Base-by-base conservation (phyloP, 805 yeast species). In the Hanseniaspora jakobsenii region DNA sequence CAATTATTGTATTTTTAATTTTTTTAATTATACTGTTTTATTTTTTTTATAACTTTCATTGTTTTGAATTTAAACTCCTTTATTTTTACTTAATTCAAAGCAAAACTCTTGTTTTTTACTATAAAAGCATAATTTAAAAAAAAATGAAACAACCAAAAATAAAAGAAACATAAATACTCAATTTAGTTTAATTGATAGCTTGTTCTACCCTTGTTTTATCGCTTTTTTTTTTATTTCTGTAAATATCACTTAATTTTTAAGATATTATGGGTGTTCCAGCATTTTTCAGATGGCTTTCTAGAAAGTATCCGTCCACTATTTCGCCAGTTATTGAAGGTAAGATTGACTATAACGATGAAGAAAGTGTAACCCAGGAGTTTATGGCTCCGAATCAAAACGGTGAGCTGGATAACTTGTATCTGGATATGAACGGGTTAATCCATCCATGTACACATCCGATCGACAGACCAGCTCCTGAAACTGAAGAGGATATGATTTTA, bases 361-460 rank as follows among this genome's bases (percentile, higher is more conserved):
- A 81, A 16, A 69, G 72, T 7, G 67, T 65, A 23, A 8, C 46
- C 8, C 70, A 73, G 38, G 93, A 86, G 0, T 86, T 82, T 59
- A 57, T 75, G 17, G 73, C 75, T 42, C 79, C 91, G 10, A 91
- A 91, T 59, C 94, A 94, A 3, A 91, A 91, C 62, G 98, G 97
- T 22, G 99, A 91, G 64, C 65, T 86, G 38, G 97, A 91, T 59
- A 91, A 91, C 58, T 63, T 91, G 40, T 91, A 91, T 58, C 67
- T 91, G 50, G 99, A 91, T 64, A 91, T 91, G 98, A 91, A 91
- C 59, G 98, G 97, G 67, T 91, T 91, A 57, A 98, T 91, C 4
- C 99, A 91, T 66, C 98, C 98, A 1, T 91, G 97, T 68, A 81
- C 96, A 2, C 99, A 91, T 61, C 99, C 99, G 1, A 98, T 89